These are phyloP conservation scores for Teunomyces tritomae DNA, from an alignment of 805 yeast genomes.

Conservation along the genomic window DNA sequence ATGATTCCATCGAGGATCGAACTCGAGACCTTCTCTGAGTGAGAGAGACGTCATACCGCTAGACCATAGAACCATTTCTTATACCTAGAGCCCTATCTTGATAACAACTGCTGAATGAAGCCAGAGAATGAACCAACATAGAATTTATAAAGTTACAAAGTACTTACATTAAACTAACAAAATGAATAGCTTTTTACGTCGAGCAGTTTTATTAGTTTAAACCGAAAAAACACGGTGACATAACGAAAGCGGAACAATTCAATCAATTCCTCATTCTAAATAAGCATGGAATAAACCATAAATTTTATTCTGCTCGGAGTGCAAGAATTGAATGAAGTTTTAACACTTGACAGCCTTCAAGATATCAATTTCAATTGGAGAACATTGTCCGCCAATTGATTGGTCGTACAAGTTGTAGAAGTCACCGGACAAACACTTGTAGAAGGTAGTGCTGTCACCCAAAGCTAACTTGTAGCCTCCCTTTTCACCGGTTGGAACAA, in stretches of 20 bases:
- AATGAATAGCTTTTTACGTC: not conserved
- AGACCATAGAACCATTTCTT: conserved; percentile 16
- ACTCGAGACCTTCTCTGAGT: conserved; percentile 20
- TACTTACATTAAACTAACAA: not conserved
- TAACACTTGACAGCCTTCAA: conserved; percentile 14
- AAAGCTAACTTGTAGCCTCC: conserved; percentile 61
- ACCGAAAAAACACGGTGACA: not conserved
- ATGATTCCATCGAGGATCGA: conserved; percentile 20
- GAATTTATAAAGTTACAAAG: not conserved
- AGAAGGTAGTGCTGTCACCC: conserved; percentile 60
- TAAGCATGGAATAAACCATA: conserved; percentile 1
- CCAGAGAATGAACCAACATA: not conserved
- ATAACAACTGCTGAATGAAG: not conserved
- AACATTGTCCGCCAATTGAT: conserved; percentile 59
- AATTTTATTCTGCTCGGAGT: not conserved
- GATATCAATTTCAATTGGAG: conserved; percentile 20
- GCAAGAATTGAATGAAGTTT: not conserved
- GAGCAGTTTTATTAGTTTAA: not conserved
- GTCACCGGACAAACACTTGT: conserved; percentile 72
- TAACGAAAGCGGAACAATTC: not conserved
- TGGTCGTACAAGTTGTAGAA: conserved; percentile 78
- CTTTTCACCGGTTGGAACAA: conserved; percentile 12
- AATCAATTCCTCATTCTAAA: conserved; percentile 1
- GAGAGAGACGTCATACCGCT: conserved; percentile 21
- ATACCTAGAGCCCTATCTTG: too few species aligned